Evolutionary conservation across 129 eudicot genomes (phyloP).

Genomic region (Tanacetum coccineum): DNA sequence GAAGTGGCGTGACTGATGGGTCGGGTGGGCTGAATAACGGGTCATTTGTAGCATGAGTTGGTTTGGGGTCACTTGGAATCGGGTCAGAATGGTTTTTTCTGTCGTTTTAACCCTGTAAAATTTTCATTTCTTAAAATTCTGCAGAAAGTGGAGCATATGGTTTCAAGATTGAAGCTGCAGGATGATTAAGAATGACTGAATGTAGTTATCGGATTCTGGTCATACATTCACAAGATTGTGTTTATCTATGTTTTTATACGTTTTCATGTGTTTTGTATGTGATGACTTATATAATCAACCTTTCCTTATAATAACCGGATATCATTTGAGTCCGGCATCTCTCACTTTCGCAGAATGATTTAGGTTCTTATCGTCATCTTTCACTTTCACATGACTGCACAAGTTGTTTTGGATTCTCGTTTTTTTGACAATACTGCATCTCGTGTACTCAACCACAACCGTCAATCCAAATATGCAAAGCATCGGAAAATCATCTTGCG

Average conservation of each 20-base stretch:
- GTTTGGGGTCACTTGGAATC: no score
- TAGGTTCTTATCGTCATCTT: no score
- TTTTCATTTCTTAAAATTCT: not conserved
- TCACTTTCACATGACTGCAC: no score
- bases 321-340: no score
- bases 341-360: no score
- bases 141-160: slow-evolving; percentile 88
- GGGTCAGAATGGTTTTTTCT: not conserved
- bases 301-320: no score
- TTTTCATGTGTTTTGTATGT: not conserved
- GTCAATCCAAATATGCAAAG: no score
- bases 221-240: not conserved
- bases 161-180: slow-evolving; percentile 44
- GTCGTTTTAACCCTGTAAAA: not conserved
- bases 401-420: no score
- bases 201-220: slow-evolving; percentile 4
- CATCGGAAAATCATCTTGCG: no score
- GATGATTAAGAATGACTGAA: slow-evolving; percentile 24
- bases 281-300: no score
- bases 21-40: not conserved
- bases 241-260: slow-evolving; percentile 5
- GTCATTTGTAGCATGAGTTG: not conserved
- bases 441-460: no score
- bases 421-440: no score
- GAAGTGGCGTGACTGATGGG: not conserved